Evolutionary conservation across 257 asterid genomes (phyloP).

Genomic region (Jasminum sambac): DNA sequence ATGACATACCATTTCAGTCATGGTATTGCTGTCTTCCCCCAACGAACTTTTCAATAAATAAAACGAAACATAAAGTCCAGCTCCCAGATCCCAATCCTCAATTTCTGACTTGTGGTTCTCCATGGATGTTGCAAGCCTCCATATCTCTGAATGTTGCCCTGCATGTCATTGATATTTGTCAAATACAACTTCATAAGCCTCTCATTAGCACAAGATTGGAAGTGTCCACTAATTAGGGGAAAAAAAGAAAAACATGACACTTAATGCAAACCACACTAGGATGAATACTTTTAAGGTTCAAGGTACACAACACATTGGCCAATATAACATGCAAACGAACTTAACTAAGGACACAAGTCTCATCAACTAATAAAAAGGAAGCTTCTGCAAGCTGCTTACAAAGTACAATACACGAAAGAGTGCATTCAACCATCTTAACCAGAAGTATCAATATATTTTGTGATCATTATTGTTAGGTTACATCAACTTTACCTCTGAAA

Average conservation of each 20-base stretch:
- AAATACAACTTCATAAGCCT: conserved; percentile 14
- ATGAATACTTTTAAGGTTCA: not conserved
- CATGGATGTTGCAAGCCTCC: conserved; percentile 78
- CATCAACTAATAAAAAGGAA: not conserved
- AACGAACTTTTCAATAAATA: conserved; percentile 61
- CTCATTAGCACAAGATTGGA: conserved; percentile 1
- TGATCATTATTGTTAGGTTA: not conserved
- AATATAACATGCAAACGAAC: not conserved
- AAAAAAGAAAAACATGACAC: not conserved
- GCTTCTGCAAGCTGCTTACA: not conserved
- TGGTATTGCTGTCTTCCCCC: conserved; percentile 57
- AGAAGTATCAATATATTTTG: not conserved
- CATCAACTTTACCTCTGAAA: not conserved
- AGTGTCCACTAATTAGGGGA: not conserved
- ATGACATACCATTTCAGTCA: conserved; percentile 57
- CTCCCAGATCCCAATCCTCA: conserved; percentile 96
- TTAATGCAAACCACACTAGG: not conserved
- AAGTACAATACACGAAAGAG: not conserved
- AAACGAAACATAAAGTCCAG: conserved; percentile 82
- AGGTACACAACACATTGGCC: not conserved
- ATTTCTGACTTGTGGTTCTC: conserved; percentile 81
- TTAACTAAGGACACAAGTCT: not conserved
- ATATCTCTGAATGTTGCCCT: conserved; percentile 78
- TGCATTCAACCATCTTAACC: not conserved
- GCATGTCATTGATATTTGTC: conserved; percentile 33